A percentile compares a stretch with the other conserved stretches of the same genome.
Conservation (phyloP, 768 basidiomycete genomes). For the Macrocybe gigantea region DNA sequence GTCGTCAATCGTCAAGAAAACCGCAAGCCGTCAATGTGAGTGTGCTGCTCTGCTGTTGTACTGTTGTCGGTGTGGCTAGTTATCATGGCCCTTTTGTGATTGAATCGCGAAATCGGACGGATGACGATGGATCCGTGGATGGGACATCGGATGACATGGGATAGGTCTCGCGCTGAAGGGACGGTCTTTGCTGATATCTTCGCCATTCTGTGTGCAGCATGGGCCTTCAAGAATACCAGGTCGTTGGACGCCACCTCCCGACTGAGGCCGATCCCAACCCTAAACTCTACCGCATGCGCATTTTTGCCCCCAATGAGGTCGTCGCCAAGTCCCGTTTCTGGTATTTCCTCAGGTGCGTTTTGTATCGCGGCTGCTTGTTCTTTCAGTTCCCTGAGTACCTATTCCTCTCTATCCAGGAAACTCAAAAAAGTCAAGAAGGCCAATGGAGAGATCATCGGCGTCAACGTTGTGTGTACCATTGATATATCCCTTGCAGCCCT, state of each 20-base stretch:
- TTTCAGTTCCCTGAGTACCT: neutral
- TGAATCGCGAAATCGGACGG: too few relatives aligned
- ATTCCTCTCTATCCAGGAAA: slow-evolving; percentile 47
- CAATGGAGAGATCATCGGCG: slow-evolving; percentile 96
- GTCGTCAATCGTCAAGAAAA: too few relatives aligned
- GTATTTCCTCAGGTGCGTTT: slow-evolving; percentile 88
- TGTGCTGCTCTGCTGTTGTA: too few relatives aligned
- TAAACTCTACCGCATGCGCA: slow-evolving; percentile 99
- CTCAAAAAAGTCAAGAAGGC: slow-evolving; percentile 99
- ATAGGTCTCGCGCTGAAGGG: too few relatives aligned
- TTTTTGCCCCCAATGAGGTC: slow-evolving; percentile 97
- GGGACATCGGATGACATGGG: too few relatives aligned
- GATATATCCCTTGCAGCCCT: slow-evolving; percentile 64
- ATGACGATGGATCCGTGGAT: too few relatives aligned
- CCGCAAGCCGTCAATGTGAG: too few relatives aligned
- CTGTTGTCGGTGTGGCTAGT: too few relatives aligned
- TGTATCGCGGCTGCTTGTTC: neutral
- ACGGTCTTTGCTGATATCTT: too few relatives aligned
- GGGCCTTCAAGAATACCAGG: slow-evolving; percentile 89
- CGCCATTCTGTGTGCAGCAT: slow-evolving; percentile 36
- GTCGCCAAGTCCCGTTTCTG: slow-evolving; percentile 99
- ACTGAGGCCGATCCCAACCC: slow-evolving; percentile 90
- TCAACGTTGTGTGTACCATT: slow-evolving; percentile 88
- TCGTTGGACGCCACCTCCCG: slow-evolving; percentile 96
- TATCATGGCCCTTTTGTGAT: too few relatives aligned